Base-by-base conservation (phyloP, 2,329 filamentous ascomycete species). In the Botrytis byssoidea region DNA sequence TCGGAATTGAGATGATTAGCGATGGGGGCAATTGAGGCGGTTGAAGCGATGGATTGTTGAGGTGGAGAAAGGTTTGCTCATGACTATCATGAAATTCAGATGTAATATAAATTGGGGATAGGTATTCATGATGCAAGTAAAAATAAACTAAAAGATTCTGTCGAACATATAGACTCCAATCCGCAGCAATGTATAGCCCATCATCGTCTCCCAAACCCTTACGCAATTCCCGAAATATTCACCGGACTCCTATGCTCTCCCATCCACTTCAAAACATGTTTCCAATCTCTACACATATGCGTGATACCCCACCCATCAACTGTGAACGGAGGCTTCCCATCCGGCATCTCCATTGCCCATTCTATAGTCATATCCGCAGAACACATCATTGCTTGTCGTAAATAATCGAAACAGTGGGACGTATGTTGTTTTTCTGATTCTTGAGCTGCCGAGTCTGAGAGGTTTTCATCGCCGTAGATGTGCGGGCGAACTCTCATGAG, bases 311-410 rank as follows among this genome's bases (percentile, higher is more conserved):
- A 69, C 37, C 71, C 71, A 73, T 73, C 71, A 35, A 72, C 60
- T 5, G 60, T 44, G 29, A 55, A 48, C 1, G 60, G 70, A 9
- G 37, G 40, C 2, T 61, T 29, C 2, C 63, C 65, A 18, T 46
- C 48, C 4, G 48, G 48, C 37, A 32, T 42, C 48, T 69, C 51
- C 65, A n/a, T 48, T 35, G 55, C 63, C 65, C 65, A 73, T 44
- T 73, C 72, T 4, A 73, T 22, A 10, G 66, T 71, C 72, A 73
- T 65, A 66, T 73, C 72, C 12, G 59, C 72, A 42, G 72, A 69
- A 35, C 72, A 73, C 48, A 73, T 73, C 25, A 74, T 64, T 35
- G 59, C 48, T n/a, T 74, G 72, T 29, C 72, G 72, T 40, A 71
- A 12, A 46, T 73, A 73, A 44, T 73, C 72, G 37, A 73, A 73